A percentile compares a stretch with the other conserved stretches of the same genome.
Conservation (phyloP, 2,329 filamentous ascomycete species). For the Coniochaeta pulveracea region DNA sequence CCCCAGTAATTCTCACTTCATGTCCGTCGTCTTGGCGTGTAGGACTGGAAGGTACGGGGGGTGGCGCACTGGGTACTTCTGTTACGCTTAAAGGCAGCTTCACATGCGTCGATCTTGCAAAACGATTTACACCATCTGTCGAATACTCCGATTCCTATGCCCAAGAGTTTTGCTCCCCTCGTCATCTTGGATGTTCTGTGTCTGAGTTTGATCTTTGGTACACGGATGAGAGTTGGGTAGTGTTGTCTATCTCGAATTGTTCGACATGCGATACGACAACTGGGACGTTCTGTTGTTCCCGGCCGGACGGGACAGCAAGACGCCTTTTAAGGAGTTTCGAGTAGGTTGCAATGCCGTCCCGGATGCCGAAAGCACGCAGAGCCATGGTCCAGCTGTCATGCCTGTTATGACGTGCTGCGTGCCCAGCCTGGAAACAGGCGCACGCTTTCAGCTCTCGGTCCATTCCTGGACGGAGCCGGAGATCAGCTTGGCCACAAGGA, state of each 20-base stretch:
- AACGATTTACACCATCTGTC: no score
- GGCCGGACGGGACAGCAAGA: slow-evolving; percentile 38
- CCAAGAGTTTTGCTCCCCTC: no score
- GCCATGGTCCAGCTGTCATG: slow-evolving; percentile 35
- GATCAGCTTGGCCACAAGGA: slow-evolving; percentile 44
- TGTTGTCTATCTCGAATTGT: slow-evolving; percentile 12
- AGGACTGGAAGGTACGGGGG: no score
- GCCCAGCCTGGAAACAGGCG: slow-evolving; percentile 46
- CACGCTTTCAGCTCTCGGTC: slow-evolving; percentile 60
- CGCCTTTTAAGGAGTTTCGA: slow-evolving; percentile 74
- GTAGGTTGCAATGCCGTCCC: slow-evolving; percentile 63
- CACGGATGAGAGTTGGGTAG: no score
- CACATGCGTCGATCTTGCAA: no score
- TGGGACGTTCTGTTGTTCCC: slow-evolving; percentile 83
- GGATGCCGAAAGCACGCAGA: slow-evolving; percentile 39
- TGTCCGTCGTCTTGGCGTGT: no score
- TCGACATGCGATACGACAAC: slow-evolving; percentile 68
- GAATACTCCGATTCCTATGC: no score
- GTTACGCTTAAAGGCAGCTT: no score
- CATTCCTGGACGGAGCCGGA: slow-evolving; percentile 60
- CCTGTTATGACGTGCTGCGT: slow-evolving; percentile 63
- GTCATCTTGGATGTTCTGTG: no score
- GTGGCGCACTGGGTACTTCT: no score
- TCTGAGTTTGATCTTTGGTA: no score
- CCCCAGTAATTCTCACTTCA: no score